Evolutionary conservation across 129 eudicot species (phyloP).

Genomic region (Artemisia argyi): DNA sequence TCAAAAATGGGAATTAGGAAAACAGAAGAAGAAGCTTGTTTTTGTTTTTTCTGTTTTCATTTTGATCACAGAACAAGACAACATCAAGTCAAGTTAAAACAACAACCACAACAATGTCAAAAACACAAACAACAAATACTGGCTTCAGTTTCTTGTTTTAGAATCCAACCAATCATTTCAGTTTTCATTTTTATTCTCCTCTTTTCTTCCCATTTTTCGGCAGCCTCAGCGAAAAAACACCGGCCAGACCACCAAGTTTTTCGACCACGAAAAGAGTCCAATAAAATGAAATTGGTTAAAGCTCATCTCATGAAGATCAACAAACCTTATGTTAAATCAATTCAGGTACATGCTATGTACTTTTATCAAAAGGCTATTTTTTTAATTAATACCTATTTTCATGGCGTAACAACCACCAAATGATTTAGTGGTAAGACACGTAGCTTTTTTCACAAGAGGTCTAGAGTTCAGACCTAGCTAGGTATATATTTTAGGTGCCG

Average conservation of each 20-base stretch:
- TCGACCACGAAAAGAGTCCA: conserved; percentile 45
- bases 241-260: conserved; percentile 44
- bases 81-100: conserved; percentile 27
- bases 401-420: too few relatives aligned
- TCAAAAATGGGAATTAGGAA: conserved; percentile 43
- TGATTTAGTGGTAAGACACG: too few relatives aligned
- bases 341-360: conserved; percentile 43
- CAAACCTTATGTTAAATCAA: conserved; percentile 73
- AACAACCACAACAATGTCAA: conserved; percentile 27
- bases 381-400: neutral
- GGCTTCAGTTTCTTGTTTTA: conserved; percentile 39
- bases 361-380: neutral
- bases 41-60: conserved; percentile 27
- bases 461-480: too few relatives aligned
- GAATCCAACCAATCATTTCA: conserved; percentile 55
- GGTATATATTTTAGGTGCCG: too few relatives aligned
- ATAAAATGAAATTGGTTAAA: conserved; percentile 53
- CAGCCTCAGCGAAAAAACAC: conserved; percentile 23
- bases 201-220: conserved; percentile 47
- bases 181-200: conserved; percentile 53
- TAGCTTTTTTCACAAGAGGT: too few relatives aligned
- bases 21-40: conserved; percentile 29
- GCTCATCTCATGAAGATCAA: conserved; percentile 76
- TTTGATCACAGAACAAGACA: conserved; percentile 48
- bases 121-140: conserved; percentile 29